These are phyloP conservation scores for Malassezia slooffiae DNA, from an alignment of 1,284 basidiomycete genomes.

Conservation along the genomic window DNA sequence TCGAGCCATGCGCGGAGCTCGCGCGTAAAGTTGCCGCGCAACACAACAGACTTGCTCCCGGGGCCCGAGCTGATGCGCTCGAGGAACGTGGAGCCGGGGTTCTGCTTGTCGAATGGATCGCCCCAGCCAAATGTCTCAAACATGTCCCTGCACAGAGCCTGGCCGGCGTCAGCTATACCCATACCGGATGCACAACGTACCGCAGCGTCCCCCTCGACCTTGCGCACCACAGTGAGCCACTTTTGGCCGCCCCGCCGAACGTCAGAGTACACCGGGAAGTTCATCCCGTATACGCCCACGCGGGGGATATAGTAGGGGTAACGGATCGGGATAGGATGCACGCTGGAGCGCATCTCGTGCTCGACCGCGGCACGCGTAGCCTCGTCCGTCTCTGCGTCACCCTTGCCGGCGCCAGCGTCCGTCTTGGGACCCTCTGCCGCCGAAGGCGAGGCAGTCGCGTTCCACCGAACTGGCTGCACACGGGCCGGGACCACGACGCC, in stretches of 20 bases:
- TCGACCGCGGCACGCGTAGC: background rate
- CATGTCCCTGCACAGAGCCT: slow-evolving; percentile 12
- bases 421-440: background rate
- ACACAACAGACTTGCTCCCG: slow-evolving; percentile 6
- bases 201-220: slow-evolving; percentile 23
- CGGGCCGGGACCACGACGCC: no score
- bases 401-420: no score
- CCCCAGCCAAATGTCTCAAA: slow-evolving; percentile 16
- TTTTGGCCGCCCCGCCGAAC: slow-evolving; percentile 22
- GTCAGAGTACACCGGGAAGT: slow-evolving; percentile 31
- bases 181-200: slow-evolving; percentile 6
- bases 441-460: no score
- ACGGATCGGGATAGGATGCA: slow-evolving; percentile 6
- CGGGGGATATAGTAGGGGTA: slow-evolving; percentile 32
- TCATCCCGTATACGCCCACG: slow-evolving; percentile 21
- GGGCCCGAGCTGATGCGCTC: slow-evolving; percentile 2
- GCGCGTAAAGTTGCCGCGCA: slow-evolving; percentile 7
- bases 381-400: background rate
- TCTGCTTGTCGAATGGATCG: slow-evolving; percentile 9
- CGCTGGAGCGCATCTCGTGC: background rate
- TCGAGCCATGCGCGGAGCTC: slow-evolving; percentile 15
- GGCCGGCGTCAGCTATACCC: background rate
- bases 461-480: no score
- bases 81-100: slow-evolving; percentile 1
- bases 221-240: slow-evolving; percentile 25